Percentiles rank a stretch among this genome's conserved stretches.
Evolutionary conservation across 768 basidiomycete genomes (phyloP).

Genomic region (Collybia mongolica): DNA sequence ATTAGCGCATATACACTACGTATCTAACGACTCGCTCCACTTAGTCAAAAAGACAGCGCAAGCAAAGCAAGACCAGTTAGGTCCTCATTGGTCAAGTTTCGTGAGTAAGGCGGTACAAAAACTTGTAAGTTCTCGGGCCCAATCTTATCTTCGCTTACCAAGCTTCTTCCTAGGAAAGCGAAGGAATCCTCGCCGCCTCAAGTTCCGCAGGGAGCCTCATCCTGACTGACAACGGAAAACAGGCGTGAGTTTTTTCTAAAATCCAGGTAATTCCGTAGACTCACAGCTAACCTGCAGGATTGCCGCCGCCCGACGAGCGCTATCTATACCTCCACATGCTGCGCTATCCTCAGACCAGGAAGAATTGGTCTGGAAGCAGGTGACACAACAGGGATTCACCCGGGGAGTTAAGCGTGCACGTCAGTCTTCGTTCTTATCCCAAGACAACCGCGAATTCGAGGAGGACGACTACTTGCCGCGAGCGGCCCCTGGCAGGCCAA

Average conservation of each 20-base stretch:
- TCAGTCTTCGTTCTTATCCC: slow-evolving; percentile 7
- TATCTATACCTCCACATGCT: slow-evolving; percentile 21
- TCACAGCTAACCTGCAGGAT: slow-evolving; percentile 21
- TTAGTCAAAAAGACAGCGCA: slow-evolving; percentile 46
- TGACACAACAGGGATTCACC: slow-evolving; percentile 21
- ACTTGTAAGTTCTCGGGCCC: slow-evolving; percentile 29
- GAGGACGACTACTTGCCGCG: slow-evolving; percentile 6
- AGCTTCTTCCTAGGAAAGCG: slow-evolving; percentile 31
- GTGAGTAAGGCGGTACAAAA: slow-evolving; percentile 43
- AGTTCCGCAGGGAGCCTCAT: slow-evolving; percentile 34
- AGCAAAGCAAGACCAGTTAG: slow-evolving; percentile 41
- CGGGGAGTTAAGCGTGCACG: slow-evolving; percentile 23
- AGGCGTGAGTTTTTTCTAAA: slow-evolving; percentile 44
- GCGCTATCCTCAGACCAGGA: slow-evolving; percentile 26
- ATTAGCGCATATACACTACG: background rate
- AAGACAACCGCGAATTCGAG: background rate
- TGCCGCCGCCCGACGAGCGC: slow-evolving; percentile 28
- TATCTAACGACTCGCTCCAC: background rate
- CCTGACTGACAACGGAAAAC: slow-evolving; percentile 43
- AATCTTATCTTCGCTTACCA: background rate
- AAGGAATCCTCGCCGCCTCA: slow-evolving; percentile 38
- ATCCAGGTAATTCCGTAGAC: background rate
- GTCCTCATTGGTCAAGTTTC: slow-evolving; percentile 49
- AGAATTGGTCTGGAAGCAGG: slow-evolving; percentile 36
- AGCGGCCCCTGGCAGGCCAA: slow-evolving; percentile 7